Percentiles rank a stretch among this genome's conserved stretches.
Conservation (phyloP, 2,329 filamentous ascomycete species). For the Diaporthe vaccinii region DNA sequence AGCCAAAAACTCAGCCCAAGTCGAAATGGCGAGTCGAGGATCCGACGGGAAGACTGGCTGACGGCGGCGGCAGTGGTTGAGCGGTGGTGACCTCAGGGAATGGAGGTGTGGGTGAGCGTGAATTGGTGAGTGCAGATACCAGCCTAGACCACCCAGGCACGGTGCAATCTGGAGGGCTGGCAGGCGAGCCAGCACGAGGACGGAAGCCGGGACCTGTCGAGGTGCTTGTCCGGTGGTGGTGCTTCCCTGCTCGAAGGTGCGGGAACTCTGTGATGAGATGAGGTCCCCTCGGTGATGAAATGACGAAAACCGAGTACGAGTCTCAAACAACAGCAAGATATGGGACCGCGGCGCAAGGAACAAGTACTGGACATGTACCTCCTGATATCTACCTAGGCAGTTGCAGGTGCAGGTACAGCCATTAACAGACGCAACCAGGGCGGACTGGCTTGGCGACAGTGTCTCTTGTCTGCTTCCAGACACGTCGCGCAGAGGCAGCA, state of each 20-base stretch:
- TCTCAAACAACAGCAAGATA: slow-evolving; percentile 16
- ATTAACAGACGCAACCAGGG: background rate
- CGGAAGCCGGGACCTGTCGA: slow-evolving; percentile 16
- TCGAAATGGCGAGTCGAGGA: slow-evolving; percentile 23
- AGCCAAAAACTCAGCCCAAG: slow-evolving; percentile 11
- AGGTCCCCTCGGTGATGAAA: slow-evolving; percentile 24
- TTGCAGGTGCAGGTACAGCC: background rate
- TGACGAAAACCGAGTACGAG: slow-evolving; percentile 26
- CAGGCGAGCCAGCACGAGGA: background rate
- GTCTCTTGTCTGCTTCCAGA: slow-evolving; percentile 10
- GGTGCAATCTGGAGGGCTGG: slow-evolving; percentile 13
- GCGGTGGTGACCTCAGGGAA: slow-evolving; percentile 21
- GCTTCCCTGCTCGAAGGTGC: slow-evolving; percentile 19
- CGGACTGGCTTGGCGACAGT: slow-evolving; percentile 7
- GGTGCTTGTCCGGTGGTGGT: slow-evolving; percentile 9
- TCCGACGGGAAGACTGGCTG: slow-evolving; percentile 32
- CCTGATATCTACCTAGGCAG: slow-evolving; percentile 7
- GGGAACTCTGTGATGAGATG: slow-evolving; percentile 30
- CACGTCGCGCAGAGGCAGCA: slow-evolving; percentile 13
- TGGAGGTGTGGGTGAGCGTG: background rate
- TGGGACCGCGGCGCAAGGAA: slow-evolving; percentile 1
- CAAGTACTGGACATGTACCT: slow-evolving; percentile 21
- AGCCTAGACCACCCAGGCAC: background rate
- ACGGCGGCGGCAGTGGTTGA: slow-evolving; percentile 33
- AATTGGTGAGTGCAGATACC: slow-evolving; percentile 9